A percentile compares a stretch with the other conserved stretches of the same genome.
phyloP scores from a whole-genome alignment of 352 stramenopile genomes.

The Phytophthora pseudosyringae region DNA sequence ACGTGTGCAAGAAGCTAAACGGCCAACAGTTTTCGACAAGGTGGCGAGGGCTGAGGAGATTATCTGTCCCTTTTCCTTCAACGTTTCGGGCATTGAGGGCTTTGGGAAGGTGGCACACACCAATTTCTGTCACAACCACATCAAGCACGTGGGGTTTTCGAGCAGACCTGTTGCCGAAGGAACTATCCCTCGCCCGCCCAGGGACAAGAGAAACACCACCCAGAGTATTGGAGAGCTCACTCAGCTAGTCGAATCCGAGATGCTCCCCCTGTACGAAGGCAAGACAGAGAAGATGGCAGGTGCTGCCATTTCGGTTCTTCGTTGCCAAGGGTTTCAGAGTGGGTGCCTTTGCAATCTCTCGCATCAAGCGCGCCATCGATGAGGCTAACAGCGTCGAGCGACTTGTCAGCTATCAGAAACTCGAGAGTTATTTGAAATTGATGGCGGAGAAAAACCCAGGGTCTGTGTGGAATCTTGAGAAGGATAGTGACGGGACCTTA shows the following conservation, averaged over 20 bases:
- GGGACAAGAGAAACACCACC: conserved; percentile 18
- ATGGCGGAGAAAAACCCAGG: conserved; percentile 13
- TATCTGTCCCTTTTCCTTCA: background rate
- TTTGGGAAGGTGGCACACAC: conserved; percentile 9
- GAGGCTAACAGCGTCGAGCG: background rate
- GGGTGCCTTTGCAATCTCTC: background rate
- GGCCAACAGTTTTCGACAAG: conserved; percentile 19
- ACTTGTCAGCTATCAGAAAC: conserved; percentile 7
- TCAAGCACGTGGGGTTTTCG: conserved; percentile 7
- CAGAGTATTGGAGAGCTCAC: background rate
- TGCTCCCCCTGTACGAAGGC: conserved; percentile 3
- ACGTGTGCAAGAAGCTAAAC: conserved; percentile 27
- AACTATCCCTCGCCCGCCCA: background rate
- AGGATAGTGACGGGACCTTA: background rate
- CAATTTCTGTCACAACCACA: conserved; percentile 26
- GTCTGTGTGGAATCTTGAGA: background rate
- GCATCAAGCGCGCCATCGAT: conserved; percentile 3
- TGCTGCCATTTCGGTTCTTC: background rate
- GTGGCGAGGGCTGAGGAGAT: background rate
- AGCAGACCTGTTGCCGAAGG: background rate
- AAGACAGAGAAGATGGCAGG: background rate
- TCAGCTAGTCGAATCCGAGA: background rate
- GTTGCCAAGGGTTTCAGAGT: background rate
- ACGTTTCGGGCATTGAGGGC: background rate
- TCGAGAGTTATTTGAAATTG: conserved; percentile 10